These are phyloP conservation scores for Aspergillus ochraceus DNA, from an alignment of 2,329 filamentous ascomycete genomes.

Conservation along the genomic window DNA sequence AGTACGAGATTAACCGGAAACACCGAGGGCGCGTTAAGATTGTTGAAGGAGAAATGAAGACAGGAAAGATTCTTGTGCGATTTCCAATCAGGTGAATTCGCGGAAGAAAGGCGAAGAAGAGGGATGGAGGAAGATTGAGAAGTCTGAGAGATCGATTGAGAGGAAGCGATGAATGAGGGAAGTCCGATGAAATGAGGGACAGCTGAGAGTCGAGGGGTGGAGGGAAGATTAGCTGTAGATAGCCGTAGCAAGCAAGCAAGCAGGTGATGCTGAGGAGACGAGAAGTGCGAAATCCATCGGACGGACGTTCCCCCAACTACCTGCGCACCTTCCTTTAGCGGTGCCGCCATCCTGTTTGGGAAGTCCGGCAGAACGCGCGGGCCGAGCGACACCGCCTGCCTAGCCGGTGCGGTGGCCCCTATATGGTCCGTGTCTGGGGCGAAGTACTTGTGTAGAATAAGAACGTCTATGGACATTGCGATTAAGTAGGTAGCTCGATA, in stretches of 20 bases:
- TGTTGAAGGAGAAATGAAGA: conserved; percentile 1
- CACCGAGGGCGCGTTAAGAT: not conserved
- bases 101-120: conserved; percentile 8
- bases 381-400: conserved; percentile 16
- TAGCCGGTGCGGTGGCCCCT: not conserved
- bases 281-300: conserved; percentile 13
- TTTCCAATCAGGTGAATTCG: conserved; percentile 21
- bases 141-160: conserved; percentile 13
- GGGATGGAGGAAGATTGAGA: conserved; percentile 10
- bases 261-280: conserved; percentile 10
- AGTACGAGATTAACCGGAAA: not conserved
- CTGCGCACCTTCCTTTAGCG: conserved; percentile 5
- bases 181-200: conserved; percentile 10
- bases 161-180: conserved; percentile 2
- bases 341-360: not conserved
- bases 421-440: not conserved
- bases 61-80: conserved; percentile 30
- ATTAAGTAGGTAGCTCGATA: not conserved
- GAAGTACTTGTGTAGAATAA: too few species aligned
- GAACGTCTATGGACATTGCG: not conserved
- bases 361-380: not conserved
- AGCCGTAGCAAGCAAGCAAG: conserved; percentile 5
- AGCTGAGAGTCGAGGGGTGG: conserved; percentile 6
- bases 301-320: conserved; percentile 2
- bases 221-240: conserved; percentile 4